These are phyloP conservation scores for Brasenia schreberi DNA, from an alignment of 164 flowering plant species.

Conservation along the genomic window DNA sequence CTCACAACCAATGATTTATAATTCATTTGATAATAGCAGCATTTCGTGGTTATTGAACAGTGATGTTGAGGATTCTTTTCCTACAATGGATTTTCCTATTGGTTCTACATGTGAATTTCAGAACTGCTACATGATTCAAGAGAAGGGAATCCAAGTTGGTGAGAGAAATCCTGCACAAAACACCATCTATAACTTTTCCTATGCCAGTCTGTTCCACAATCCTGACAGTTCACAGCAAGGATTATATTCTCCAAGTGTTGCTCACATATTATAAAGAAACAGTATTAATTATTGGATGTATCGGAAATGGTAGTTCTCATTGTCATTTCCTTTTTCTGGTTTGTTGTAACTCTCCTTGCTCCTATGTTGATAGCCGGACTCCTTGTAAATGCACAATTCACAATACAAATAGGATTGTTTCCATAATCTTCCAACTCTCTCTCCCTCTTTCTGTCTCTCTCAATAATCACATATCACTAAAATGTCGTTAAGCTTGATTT, in stretches of 20 bases:
- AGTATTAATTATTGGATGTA: too few species aligned
- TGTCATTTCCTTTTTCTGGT: too few species aligned
- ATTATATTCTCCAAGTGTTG: not conserved
- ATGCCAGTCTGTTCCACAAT: not conserved
- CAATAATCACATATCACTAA: too few species aligned
- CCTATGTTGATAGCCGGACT: too few species aligned
- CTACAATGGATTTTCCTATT: conserved; percentile 11
- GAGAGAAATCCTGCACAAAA: conserved; percentile 3
- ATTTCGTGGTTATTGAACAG: conserved; percentile 11
- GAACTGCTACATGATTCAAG: conserved; percentile 8
- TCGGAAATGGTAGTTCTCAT: not conserved
- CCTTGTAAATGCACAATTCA: too few species aligned
- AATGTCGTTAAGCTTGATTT: too few species aligned
- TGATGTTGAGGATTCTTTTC: conserved; percentile 5
- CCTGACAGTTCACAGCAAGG: conserved; percentile 5
- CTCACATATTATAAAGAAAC: not conserved
- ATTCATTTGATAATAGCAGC: conserved; percentile 3
- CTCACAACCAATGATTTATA: not conserved
- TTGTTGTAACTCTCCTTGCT: too few species aligned
- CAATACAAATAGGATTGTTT: too few species aligned
- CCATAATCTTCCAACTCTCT: too few species aligned
- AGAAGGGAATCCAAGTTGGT: not conserved
- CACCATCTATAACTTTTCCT: conserved; percentile 5
- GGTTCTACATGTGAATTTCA: conserved; percentile 10
- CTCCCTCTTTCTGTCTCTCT: too few species aligned